These are phyloP conservation scores for Termitomyces sp. DNA, from an alignment of 768 basidiomycete species.

Conservation along the genomic window DNA sequence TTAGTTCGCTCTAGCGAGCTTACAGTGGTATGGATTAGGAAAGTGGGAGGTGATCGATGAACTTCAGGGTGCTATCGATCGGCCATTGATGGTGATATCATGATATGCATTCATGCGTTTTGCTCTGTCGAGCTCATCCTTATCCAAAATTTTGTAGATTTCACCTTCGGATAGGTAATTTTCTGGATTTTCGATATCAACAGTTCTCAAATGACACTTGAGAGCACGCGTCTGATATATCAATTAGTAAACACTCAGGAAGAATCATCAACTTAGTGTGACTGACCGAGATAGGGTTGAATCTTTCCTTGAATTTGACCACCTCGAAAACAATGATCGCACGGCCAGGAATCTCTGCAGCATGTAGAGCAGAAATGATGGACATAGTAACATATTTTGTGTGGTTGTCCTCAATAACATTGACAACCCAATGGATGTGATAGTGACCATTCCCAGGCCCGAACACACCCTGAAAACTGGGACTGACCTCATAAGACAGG, in stretches of 20 bases:
- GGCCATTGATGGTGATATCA: not conserved
- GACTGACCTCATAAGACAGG: no score
- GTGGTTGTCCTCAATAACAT: not conserved
- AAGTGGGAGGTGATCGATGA: no score
- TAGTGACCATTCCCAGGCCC: no score
- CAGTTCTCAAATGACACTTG: not conserved
- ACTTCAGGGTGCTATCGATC: not conserved
- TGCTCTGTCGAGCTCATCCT: not conserved
- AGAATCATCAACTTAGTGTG: not conserved
- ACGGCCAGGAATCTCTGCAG: not conserved
- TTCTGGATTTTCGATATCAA: not conserved
- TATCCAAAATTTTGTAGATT: not conserved
- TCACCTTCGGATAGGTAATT: not conserved
- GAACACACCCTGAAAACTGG: no score
- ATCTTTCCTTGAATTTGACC: not conserved
- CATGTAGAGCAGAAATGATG: not conserved
- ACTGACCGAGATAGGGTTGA: not conserved
- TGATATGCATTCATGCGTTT: not conserved
- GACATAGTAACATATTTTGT: not conserved
- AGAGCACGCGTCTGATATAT: not conserved
- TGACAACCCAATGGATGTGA: no score
- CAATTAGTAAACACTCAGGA: not conserved
- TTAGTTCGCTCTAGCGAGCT: no score
- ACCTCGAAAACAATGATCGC: not conserved
- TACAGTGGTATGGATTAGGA: no score